A percentile compares a stretch with the other conserved stretches of the same genome.
phyloP scores from a whole-genome alignment of 1,139 yeast species.

The Yamadazyma sp. region DNA sequence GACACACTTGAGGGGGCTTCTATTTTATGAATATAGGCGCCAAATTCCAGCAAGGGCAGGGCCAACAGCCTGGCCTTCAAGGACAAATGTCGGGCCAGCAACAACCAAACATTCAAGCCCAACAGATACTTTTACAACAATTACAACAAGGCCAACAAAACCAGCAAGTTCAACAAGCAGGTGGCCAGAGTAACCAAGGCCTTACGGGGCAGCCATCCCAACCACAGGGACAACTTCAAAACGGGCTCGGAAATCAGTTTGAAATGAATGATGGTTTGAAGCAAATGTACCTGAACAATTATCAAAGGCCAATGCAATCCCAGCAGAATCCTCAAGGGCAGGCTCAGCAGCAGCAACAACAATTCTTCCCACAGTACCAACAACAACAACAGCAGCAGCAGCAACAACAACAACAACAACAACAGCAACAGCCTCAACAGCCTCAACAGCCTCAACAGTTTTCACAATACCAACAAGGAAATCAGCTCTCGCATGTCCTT shows the following conservation, averaged over 20 bases:
- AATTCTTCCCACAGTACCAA: constrained; percentile 19
- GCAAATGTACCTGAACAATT: constrained; percentile 35
- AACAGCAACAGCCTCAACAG: constrained; percentile 18
- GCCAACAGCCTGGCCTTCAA: constrained; percentile 1
- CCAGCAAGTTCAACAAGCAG: constrained; percentile 8
- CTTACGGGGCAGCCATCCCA: constrained; percentile 10
- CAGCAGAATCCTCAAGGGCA: constrained; percentile 17
- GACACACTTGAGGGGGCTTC: neutral
- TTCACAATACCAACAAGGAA: constrained; percentile 25
- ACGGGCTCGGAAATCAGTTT: constrained; percentile 17
- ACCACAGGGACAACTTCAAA: constrained; percentile 8
- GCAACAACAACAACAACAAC: constrained; percentile 17
- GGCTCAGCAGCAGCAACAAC: constrained; percentile 20
- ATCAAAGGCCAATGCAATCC: constrained; percentile 21
- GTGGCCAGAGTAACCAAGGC: neutral
- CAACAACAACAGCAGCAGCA: constrained; percentile 17
- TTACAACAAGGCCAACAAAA: constrained; percentile 39
- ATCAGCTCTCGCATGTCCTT: constrained; percentile 23
- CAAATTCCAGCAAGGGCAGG: constrained; percentile 32
- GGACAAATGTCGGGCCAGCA: constrained; percentile 27
- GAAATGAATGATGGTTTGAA: constrained; percentile 23
- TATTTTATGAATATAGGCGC: constrained; percentile 25
- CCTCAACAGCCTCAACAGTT: constrained; percentile 19
- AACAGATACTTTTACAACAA: constrained; percentile 46
- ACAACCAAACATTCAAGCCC: constrained; percentile 38